Evolutionary conservation across 768 basidiomycete genomes (phyloP), one percentile per base, ranked within the genome.

Genomic region (Boletus reticulatus): DNA sequence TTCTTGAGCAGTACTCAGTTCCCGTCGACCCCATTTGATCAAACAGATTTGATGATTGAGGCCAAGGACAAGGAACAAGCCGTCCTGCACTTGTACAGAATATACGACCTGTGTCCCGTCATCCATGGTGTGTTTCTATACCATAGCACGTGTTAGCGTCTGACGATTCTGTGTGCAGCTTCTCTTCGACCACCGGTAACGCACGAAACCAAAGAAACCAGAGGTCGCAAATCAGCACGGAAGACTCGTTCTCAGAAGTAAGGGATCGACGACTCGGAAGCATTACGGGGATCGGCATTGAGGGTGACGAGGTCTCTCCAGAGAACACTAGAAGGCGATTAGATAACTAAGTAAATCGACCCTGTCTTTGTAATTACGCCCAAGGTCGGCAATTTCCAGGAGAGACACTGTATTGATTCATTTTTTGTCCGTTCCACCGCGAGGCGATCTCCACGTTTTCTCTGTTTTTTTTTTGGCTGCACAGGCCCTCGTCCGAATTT

Each of bases 1-100:
- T 24, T 37, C 10, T 22, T 36, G 36, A 13, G n/a, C n/a, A n/a
- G n/a, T n/a, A n/a, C n/a, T 4, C 6, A 36, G 38, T n/a, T 22
- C 6, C 34, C 20, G 4, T 44, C 11, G 17, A 27, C 9, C 6
- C 6, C 20, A 45, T n/a, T 14, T 4, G 22, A 4, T 20, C 19
- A 13, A 39, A 64, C 78, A 65, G 92, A 95, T 73, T 65, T 95
- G 60, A 94, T 95, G 93, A 92, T 94, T 55, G 93, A 95, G 78
- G 92, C 92, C 4, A 92, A 94, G 69, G 91, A 90, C 70, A 91
- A 94, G 73, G 94, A 96, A 68, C 94, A 95, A 67, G 94, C 94
- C 2, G 94, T 97, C 6, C 80, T 97, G 53, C 84, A 95, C 58
- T 65, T 96, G 43, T 85, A 92, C 66, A 70, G 92, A 55, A 85